A percentile compares a stretch with the other conserved stretches of the same genome.
phyloP scores from a whole-genome alignment of 305 asterid species.

The Rubia peregrina region DNA sequence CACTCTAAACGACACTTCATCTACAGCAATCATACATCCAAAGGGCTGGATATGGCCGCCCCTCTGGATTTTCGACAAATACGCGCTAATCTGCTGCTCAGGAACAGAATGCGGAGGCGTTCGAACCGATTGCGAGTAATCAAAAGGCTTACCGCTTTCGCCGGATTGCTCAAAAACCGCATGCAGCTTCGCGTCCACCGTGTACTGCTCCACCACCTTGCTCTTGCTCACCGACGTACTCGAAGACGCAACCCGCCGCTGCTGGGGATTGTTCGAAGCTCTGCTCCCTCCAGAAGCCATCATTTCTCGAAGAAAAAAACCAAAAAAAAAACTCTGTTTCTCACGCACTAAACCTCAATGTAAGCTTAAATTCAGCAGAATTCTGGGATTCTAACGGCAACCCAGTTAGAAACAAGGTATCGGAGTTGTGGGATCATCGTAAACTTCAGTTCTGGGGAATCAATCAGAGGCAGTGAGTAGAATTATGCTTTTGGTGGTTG shows the following conservation, averaged over 20 bases:
- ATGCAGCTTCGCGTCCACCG: constrained; percentile 64
- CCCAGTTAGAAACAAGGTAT: not conserved
- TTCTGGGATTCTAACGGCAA: not conserved
- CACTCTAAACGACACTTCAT: constrained; percentile 46
- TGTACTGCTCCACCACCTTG: constrained; percentile 61
- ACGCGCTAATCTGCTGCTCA: constrained; percentile 61
- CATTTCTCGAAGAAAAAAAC: not conserved
- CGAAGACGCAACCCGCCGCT: constrained; percentile 36
- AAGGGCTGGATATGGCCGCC: constrained; percentile 79
- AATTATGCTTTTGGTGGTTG: not conserved
- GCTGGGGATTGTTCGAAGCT: constrained; percentile 19
- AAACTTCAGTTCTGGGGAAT: too few species aligned
- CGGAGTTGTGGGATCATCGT: not conserved
- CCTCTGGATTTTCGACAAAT: constrained; percentile 64
- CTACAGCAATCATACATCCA: constrained; percentile 70
- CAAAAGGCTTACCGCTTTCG: constrained; percentile 66
- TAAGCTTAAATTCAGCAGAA: not conserved
- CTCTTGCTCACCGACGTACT: constrained; percentile 37
- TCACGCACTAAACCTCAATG: not conserved
- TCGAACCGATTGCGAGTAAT: constrained; percentile 56
- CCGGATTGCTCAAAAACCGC: constrained; percentile 83
- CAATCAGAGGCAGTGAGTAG: too few species aligned
- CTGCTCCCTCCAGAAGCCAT: constrained; percentile 49
- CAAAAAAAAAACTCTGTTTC: not conserved
- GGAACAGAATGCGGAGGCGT: constrained; percentile 36